Conservation (phyloP, 2,329 filamentous ascomycete genomes). For the Colletotrichum sp. region DNA sequence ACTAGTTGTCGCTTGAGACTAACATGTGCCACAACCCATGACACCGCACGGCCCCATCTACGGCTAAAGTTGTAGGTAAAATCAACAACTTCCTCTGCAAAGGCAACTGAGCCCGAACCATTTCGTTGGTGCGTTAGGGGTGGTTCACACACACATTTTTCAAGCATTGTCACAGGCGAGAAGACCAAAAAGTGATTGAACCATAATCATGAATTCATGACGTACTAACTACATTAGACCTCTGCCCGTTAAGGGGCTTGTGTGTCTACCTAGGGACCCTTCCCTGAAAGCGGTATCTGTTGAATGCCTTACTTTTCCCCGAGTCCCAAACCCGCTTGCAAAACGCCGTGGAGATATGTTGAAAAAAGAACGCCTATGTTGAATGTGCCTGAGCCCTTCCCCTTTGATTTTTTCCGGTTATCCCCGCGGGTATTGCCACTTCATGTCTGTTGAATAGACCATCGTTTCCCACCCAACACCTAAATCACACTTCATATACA, state of each 20-base stretch:
- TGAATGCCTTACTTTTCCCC: conserved; percentile 24
- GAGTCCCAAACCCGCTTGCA: conserved; percentile 22
- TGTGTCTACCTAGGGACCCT: conserved; percentile 16
- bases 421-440: conserved; percentile 23
- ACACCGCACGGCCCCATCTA: background rate
- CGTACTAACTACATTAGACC: conserved; percentile 15
- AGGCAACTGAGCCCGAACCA: background rate
- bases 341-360: conserved; percentile 24
- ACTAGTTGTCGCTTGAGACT: background rate
- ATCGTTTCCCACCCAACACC: conserved; percentile 19
- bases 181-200: background rate
- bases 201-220: conserved; percentile 19
- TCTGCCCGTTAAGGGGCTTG: conserved; percentile 24
- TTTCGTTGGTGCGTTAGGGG: background rate
- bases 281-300: conserved; percentile 24
- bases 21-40: background rate
- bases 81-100: background rate
- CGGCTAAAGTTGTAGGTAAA: background rate
- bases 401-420: conserved; percentile 21
- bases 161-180: background rate
- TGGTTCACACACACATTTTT: background rate
- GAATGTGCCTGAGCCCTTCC: conserved; percentile 20
- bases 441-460: conserved; percentile 25
- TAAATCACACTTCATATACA: conserved; percentile 22
- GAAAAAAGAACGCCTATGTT: conserved; percentile 26